These are phyloP conservation scores for Cryphonectria naterciae DNA, from an alignment of 2,329 filamentous ascomycete species.

Conservation along the genomic window DNA sequence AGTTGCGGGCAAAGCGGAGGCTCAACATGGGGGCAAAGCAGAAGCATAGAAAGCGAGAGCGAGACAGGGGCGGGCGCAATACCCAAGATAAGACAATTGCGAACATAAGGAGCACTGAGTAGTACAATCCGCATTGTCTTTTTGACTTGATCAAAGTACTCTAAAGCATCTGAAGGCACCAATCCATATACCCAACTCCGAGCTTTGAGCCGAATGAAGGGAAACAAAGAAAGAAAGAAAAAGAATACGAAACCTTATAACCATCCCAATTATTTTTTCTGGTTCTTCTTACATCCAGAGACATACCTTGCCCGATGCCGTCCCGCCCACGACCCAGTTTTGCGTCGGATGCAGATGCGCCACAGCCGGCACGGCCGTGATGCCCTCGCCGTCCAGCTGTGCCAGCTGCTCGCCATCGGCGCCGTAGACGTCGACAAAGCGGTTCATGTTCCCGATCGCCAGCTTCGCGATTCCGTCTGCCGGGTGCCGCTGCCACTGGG, in stretches of 20 bases:
- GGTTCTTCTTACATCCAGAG: slow-evolving; percentile 71
- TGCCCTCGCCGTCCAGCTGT: slow-evolving; percentile 84
- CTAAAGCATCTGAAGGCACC: neutral
- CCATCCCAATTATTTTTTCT: neutral
- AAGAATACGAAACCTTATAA: neutral
- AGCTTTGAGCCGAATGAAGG: neutral
- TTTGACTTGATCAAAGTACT: neutral
- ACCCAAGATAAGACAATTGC: neutral
- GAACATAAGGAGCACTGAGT: too few species aligned
- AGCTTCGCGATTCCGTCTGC: slow-evolving; percentile 83
- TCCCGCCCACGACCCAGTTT: slow-evolving; percentile 93
- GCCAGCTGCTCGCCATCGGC: slow-evolving; percentile 83
- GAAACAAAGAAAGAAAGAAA: too few species aligned
- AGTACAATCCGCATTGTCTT: too few species aligned
- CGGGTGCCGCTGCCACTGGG: slow-evolving; percentile 84
- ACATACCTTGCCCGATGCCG: slow-evolving; percentile 88
- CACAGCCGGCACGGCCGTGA: slow-evolving; percentile 92
- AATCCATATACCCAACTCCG: neutral
- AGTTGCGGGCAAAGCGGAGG: too few species aligned
- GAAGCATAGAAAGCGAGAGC: neutral
- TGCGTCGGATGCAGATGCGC: slow-evolving; percentile 84
- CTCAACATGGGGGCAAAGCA: too few species aligned
- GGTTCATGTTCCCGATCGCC: slow-evolving; percentile 95
- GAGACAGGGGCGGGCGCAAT: neutral
- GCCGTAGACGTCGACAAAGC: slow-evolving; percentile 91